Percentiles rank a stretch among this genome's conserved stretches.
These are phyloP conservation scores for Zygosaccharomyces bailii DNA, from an alignment of 805 yeast species.

Conservation along the genomic window DNA sequence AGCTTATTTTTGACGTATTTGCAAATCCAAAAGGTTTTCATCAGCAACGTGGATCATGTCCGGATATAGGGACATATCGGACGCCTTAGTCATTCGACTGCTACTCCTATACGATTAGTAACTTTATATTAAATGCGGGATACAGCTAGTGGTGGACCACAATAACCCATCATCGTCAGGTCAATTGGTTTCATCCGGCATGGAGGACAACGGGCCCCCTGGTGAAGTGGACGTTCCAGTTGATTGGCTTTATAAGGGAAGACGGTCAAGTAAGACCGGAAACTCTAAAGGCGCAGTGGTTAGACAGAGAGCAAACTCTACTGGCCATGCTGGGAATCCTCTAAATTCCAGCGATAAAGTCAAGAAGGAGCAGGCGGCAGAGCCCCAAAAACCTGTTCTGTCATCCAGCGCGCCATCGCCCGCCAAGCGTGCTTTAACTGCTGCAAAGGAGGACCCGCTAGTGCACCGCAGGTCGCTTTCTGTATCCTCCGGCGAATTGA, in stretches of 20 bases:
- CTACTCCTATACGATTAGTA: neutral
- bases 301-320: constrained; percentile 2
- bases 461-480: constrained; percentile 16
- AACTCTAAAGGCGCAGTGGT: neutral
- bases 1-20: too few species aligned
- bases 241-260: constrained; percentile 81
- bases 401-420: constrained; percentile 2
- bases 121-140: neutral
- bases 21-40: too few species aligned
- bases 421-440: neutral
- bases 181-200: constrained; percentile 5
- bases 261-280: constrained; percentile 43
- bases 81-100: neutral
- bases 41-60: too few species aligned
- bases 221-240: constrained; percentile 56
- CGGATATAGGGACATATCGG: too few species aligned
- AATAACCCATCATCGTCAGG: neutral
- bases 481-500: constrained; percentile 14
- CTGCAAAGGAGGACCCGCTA: constrained; percentile 19
- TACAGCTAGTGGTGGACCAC: neutral
- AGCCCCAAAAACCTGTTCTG: neutral
- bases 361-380: neutral
- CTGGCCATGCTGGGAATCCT: neutral
- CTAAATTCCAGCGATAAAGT: neutral
- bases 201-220: constrained; percentile 12